phyloP scores from a whole-genome alignment of 257 asterid species.

The Sherardia arvensis region DNA sequence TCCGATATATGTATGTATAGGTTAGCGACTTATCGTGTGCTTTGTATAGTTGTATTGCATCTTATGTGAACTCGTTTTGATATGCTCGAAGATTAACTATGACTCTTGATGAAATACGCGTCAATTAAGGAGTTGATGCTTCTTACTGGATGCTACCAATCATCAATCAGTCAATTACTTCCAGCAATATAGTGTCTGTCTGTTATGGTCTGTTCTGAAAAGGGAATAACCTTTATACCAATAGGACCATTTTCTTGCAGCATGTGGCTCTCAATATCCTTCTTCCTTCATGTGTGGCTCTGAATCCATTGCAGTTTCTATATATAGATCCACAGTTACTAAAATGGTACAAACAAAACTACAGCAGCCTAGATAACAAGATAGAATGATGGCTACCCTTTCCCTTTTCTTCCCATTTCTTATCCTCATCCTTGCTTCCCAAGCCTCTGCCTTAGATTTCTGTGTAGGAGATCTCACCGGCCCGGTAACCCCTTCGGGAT shows the following conservation, averaged over 20 bases:
- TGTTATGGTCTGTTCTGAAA: background rate
- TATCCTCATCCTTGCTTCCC: constrained; percentile 19
- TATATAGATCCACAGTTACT: background rate
- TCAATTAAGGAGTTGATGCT: background rate
- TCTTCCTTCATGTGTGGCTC: background rate
- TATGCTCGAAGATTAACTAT: too few species aligned
- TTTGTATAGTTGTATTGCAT: background rate
- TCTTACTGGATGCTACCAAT: background rate
- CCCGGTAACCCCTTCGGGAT: constrained; percentile 52
- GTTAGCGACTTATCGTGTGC: background rate
- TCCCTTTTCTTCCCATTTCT: constrained; percentile 19
- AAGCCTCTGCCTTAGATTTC: constrained; percentile 56
- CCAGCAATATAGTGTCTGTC: constrained; percentile 7
- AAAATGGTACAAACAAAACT: background rate
- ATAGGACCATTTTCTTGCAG: background rate
- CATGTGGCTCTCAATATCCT: constrained; percentile 8
- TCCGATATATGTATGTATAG: too few species aligned
- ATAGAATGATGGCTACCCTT: constrained; percentile 22
- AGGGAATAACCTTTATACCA: background rate
- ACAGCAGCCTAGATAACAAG: background rate
- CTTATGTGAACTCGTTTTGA: background rate
- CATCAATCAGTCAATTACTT: constrained; percentile 5
- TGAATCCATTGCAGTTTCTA: background rate
- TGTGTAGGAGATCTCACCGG: constrained; percentile 48
- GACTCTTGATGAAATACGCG: background rate